phyloP scores from a whole-genome alignment of 2,329 filamentous ascomycete genomes.

The Ophiostoma angusticollis region DNA sequence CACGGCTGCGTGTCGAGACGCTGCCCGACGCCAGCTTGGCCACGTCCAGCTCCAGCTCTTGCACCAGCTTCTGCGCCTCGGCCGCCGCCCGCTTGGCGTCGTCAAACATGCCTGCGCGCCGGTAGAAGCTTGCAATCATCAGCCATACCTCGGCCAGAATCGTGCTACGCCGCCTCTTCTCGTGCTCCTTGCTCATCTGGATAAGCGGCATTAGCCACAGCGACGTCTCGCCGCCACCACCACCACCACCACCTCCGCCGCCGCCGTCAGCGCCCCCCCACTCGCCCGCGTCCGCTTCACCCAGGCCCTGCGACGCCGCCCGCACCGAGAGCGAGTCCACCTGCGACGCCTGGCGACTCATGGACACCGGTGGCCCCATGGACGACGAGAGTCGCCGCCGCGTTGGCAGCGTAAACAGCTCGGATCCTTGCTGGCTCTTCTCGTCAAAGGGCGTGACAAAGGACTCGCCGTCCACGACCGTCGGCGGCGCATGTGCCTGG shows the following conservation, averaged over 20 bases:
- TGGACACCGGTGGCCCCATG: slow-evolving; percentile 22
- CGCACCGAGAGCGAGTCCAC: slow-evolving; percentile 34
- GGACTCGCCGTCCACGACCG: slow-evolving; percentile 36
- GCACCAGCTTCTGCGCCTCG: slow-evolving; percentile 68
- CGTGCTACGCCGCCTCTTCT: slow-evolving; percentile 34
- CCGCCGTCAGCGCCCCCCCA: slow-evolving; percentile 12
- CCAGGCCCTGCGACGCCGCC: slow-evolving; percentile 27
- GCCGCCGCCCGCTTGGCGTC: slow-evolving; percentile 68
- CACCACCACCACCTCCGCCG: slow-evolving; percentile 24
- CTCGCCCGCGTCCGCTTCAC: slow-evolving; percentile 17
- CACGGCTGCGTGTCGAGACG: slow-evolving; percentile 47
- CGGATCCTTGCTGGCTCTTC: slow-evolving; percentile 24
- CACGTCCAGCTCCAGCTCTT: slow-evolving; percentile 55
- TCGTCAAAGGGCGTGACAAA: slow-evolving; percentile 37
- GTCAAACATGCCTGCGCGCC: slow-evolving; percentile 64
- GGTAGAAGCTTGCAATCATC: slow-evolving; percentile 78
- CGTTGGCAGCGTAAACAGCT: slow-evolving; percentile 30
- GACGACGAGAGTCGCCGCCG: slow-evolving; percentile 29
- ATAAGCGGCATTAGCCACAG: slow-evolving; percentile 37
- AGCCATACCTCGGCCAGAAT: slow-evolving; percentile 75
- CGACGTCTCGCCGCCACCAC: slow-evolving; percentile 28
- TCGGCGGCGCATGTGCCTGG: slow-evolving; percentile 25
- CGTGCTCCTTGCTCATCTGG: slow-evolving; percentile 41
- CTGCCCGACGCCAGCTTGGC: slow-evolving; percentile 45
- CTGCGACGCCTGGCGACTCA: slow-evolving; percentile 30